phyloP scores from a whole-genome alignment of 352 stramenopile species.

The Phytophthora capsici region DNA sequence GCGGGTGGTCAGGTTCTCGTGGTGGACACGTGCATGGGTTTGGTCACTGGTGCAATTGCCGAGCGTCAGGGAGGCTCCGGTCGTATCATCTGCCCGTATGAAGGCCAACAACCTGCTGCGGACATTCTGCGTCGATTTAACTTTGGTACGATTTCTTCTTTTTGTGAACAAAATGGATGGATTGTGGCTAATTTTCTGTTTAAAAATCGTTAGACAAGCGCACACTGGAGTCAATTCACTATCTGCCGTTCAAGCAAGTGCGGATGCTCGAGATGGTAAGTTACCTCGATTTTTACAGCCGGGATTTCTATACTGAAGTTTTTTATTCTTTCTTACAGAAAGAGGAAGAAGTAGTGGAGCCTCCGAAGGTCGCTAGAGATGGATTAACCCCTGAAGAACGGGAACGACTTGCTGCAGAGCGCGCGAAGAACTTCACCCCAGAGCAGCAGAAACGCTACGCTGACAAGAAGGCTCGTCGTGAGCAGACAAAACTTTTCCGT shows the following conservation, averaged over 20 bases:
- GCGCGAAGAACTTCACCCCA: conserved; percentile 82
- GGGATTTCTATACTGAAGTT: background rate
- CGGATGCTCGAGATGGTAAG: conserved; percentile 48
- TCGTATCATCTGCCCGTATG: conserved; percentile 73
- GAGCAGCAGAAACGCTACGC: conserved; percentile 83
- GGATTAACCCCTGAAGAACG: conserved; percentile 68
- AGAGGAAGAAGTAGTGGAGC: conserved; percentile 61
- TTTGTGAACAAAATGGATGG: background rate
- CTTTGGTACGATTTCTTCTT: conserved; percentile 56
- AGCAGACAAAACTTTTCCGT: conserved; percentile 81
- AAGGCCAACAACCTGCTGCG: conserved; percentile 74
- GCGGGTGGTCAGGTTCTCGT: conserved; percentile 91
- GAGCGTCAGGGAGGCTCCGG: conserved; percentile 79
- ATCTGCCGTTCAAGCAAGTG: conserved; percentile 75
- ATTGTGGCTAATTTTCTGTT: no score
- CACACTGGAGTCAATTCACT: conserved; percentile 78
- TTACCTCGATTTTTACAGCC: background rate
- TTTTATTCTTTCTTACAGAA: conserved; percentile 25
- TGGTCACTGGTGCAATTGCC: conserved; percentile 91
- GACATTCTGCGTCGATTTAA: conserved; percentile 89
- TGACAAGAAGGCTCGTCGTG: conserved; percentile 75
- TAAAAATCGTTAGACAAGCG: conserved; percentile 53
- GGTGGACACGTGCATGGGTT: conserved; percentile 93
- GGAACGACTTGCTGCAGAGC: conserved; percentile 68
- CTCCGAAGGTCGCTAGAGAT: conserved; percentile 53